Conservation (phyloP, 2,329 filamentous ascomycete species). For the Calonectria montana region DNA sequence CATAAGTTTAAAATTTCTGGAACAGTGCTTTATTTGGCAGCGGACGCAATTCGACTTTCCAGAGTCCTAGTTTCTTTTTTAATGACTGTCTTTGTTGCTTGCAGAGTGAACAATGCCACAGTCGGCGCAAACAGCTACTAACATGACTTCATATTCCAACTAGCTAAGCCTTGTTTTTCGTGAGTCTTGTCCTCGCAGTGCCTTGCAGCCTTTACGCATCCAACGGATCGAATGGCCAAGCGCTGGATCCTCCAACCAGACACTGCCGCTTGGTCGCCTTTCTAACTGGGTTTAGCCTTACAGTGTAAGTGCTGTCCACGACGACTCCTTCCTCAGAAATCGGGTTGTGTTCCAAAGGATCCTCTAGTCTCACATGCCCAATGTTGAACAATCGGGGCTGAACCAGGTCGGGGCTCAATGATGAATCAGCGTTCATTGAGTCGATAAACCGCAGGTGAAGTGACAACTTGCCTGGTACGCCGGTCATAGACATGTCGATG, state of each 20-base stretch:
- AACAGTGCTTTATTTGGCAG: not conserved
- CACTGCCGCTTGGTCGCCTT: not conserved
- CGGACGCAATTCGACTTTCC: not conserved
- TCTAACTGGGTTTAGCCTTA: slow-evolving; percentile 23
- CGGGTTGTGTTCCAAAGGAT: not conserved
- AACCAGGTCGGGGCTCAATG: not conserved
- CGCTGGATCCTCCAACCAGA: not conserved
- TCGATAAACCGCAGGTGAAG: slow-evolving; percentile 35
- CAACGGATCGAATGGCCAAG: not conserved
- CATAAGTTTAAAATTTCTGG: not conserved
- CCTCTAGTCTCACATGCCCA: not conserved
- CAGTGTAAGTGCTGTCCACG: slow-evolving; percentile 14
- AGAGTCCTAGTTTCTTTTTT: not conserved
- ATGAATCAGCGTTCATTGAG: not conserved
- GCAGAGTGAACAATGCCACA: not conserved
- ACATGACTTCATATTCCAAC: too few species aligned
- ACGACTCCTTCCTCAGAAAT: not conserved
- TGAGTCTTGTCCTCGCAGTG: too few species aligned
- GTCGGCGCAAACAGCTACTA: too few species aligned
- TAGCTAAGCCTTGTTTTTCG: not conserved
- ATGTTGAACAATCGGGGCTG: slow-evolving; percentile 31
- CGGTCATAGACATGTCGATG: slow-evolving; percentile 28
- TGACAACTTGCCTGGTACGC: slow-evolving; percentile 18
- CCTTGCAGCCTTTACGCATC: not conserved
- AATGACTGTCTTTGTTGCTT: not conserved